Evolutionary conservation across 169 alveolate species (phyloP).

Genomic region (Eimeria falciformis): DNA sequence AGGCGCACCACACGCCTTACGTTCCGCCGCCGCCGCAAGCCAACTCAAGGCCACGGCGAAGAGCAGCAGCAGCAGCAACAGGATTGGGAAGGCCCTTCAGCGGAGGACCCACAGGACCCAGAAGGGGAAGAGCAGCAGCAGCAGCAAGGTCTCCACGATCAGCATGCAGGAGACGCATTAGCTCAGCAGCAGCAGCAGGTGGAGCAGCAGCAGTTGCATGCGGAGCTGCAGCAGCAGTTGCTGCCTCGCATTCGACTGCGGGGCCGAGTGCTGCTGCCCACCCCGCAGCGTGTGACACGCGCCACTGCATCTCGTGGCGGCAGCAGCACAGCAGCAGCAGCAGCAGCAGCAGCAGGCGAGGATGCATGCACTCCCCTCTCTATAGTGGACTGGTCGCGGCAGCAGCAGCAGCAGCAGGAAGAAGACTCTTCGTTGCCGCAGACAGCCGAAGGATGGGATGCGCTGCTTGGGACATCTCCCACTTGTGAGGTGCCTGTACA

Average conservation of each 20-base stretch:
- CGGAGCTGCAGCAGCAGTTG: slow-evolving; percentile 33
- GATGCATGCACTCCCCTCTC: not conserved
- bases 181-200: not conserved
- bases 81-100: not conserved
- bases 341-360: slow-evolving; percentile 21
- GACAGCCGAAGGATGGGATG: slow-evolving; percentile 52
- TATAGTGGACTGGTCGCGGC: slow-evolving; percentile 7
- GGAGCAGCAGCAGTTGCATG: slow-evolving; percentile 14
- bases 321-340: slow-evolving; percentile 40
- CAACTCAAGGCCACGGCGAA: not conserved
- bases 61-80: not conserved
- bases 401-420: slow-evolving; percentile 64
- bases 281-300: not conserved
- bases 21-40: not conserved
- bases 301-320: slow-evolving; percentile 19
- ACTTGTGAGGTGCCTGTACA: slow-evolving; percentile 39
- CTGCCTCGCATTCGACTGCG: slow-evolving; percentile 11
- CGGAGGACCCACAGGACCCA: not conserved
- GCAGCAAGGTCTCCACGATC: not conserved
- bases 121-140: slow-evolving; percentile 44
- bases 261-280: slow-evolving; percentile 23
- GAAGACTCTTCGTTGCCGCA: slow-evolving; percentile 18
- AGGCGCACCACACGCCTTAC: not conserved
- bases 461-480: slow-evolving; percentile 20
- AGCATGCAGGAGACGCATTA: slow-evolving; percentile 14